Base-by-base conservation (phyloP, 352 stramenopile genomes). In the Vaucheria bursata region DNA sequence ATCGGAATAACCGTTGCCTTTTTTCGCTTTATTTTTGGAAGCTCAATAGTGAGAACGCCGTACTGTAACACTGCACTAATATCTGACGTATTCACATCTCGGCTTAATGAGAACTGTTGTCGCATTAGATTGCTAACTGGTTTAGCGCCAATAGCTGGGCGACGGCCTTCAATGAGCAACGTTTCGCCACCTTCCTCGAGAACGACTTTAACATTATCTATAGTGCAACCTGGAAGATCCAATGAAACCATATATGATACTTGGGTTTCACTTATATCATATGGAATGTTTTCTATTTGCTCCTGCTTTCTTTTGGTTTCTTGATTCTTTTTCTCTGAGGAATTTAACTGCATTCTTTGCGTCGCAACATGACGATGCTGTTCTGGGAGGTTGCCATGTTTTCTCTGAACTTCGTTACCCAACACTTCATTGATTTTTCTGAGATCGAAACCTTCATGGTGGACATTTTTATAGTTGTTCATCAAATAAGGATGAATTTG, bases 221-320 rank as follows among this genome's bases (percentile, higher is more conserved):
- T 75, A 32, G 70, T 79, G 77, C 71, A 82, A 7, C 77, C 77
- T 1, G 77, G 77, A 65, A 82, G 37, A 65, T 82, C 77, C 7
- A 81, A 45, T 25, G 32, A 66, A 49, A 82, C 1, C 25, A 49
- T 77, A 2, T 64, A 65, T 1, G 67, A 40, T 2, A 67, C 38
- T 39, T 52, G 6, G 3, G 52, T 40, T 36, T 82, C 70, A 2
- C 69, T 32, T 8, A 82, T 29, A 59, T 82, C 77, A 72, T 82
- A 67, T 8, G 33, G 53, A 7, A 74, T 65, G 35, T 50, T 77
- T 29, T 39, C 53, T 25, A 53, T 7, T 73, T 72, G 45, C 67
- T 32, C 3, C 50, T 71, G 25, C 35, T 52, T n/a, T n/a, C n/a
- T n/a, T n/a, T n/a, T n/a, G n/a, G n/a, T n/a, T n/a, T n/a, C n/a